Base-by-base conservation (phyloP, 805 yeast genomes). In the Kockiozyma suomiensis region DNA sequence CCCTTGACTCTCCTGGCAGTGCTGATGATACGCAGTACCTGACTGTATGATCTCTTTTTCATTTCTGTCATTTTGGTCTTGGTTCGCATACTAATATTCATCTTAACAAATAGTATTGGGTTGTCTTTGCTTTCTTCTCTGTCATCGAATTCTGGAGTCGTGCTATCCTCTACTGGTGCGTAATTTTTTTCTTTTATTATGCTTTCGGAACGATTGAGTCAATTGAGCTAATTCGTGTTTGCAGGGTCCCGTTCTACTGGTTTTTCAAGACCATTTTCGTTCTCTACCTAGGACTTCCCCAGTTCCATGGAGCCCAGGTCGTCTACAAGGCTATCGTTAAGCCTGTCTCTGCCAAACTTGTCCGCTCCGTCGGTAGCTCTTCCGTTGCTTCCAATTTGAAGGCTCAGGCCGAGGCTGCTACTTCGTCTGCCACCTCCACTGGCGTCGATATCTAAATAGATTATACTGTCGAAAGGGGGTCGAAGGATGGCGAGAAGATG, bases 91-190 rank as follows among this genome's bases (percentile, higher is more conserved):
- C 53, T 54, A 26, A 47, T 6, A 25, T 49, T 54, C 19, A 47
- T 23, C 48, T 25, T 26, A 15, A 35, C 17, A 15, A 5, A 19
- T 47, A 64, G 63, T 94, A 94, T 81, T 94, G 99, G 99, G 97
- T 94, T 59, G 96, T 94, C n/a, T 94, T 89, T 73, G 96, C 97
- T 15, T 85, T 86, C 69, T 83, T 94, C 78, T 90, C 86, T 74
- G 92, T 94, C 54, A 73, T 90, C 70, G 99, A 94, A 79, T 94
- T 90, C 82, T 94, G 97, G 98, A 86, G 97, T 56, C 84, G 85
- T 71, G 87, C 97, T 38, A 87, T 94, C 70, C 81, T 93, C 61
- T 91, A 91, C 82, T 90, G 97, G 96, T 59, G 23, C 42, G 21
- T n/a, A n/a, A n/a, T 30, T 13, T 17, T 25, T 13, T 23, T 10